Evolutionary conservation across 2,329 filamentous ascomycete genomes (phyloP), one percentile per base, ranked within the genome.

Genomic region (Dactylellina parvicollis): DNA sequence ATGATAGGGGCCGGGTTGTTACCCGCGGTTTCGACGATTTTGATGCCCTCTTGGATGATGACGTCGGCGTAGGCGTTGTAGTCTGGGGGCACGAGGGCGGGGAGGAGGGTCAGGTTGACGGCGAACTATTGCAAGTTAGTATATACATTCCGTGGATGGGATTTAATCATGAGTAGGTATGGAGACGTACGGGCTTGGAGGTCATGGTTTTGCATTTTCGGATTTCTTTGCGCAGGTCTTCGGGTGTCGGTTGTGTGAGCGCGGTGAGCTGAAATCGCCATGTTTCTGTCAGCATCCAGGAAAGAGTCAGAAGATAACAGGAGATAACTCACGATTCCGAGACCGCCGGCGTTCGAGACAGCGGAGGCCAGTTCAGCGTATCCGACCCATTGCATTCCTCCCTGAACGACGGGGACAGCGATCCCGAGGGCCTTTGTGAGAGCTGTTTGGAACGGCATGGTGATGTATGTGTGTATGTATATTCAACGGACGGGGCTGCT

Each of bases 21-120:
- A 60, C 92, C 92, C 1, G 92, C 92, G 1, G 92, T 96, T 83
- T 98, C 95, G 77, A 76, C 76, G 74, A 98, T 89, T 76, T 86
- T 87, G 82, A 98, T 85, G 66, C 92, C 93, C 83, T 97, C 93
- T 79, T 97, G 93, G 79, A 99, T 93, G 79, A 96, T 89, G 60
- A 93, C 91, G 82, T 92, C 91, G 26, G 94, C 92, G 82, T 96
- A 99, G 74, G 92, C 94, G 75, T 83, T 87, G 81, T 99, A 99
- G 85, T 98, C 90, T 3, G 95, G 95, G 4, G 95, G 92, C 8
- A 92, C 89, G 78, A 98, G 86, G 64, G 93, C 87, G 26, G 95
- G 95, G 47, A 98, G 89, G 75, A 98, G 89, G 7, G 95, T 99
- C 77, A 98, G 87, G 83, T 99, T 99, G 78, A 98, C 94, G 79